Conservation (phyloP, 345 rosid species). For the Hibiscus mutabilis region DNA sequence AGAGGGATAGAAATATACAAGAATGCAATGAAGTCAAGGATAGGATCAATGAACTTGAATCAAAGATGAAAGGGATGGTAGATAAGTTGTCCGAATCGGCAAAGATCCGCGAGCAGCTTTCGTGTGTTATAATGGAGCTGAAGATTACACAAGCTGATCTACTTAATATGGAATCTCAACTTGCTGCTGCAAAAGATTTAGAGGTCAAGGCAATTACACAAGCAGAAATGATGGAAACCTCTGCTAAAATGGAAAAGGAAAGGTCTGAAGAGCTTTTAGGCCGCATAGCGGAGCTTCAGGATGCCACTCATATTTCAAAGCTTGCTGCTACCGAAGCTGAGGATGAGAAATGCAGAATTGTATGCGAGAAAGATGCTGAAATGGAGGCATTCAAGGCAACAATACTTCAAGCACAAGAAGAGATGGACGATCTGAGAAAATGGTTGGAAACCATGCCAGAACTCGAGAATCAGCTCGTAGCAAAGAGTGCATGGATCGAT, state of each 20-base stretch:
- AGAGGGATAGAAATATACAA: constrained; percentile 22
- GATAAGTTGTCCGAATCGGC: constrained; percentile 22
- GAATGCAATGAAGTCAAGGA: constrained; percentile 21
- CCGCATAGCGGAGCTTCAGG: constrained; percentile 23
- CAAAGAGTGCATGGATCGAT: constrained; percentile 19
- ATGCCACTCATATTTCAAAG: constrained; percentile 18
- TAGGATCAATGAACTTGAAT: constrained; percentile 26
- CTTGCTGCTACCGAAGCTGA: constrained; percentile 23
- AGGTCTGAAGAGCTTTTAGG: constrained; percentile 29
- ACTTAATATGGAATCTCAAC: constrained; percentile 30
- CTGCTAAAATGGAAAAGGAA: constrained; percentile 31
- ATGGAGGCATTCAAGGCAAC: constrained; percentile 10
- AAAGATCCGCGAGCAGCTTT: constrained; percentile 15
- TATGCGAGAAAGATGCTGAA: constrained; percentile 26
- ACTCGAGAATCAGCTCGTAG: constrained; percentile 29
- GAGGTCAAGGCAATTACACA: constrained; percentile 27
- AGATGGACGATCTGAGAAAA: constrained; percentile 22
- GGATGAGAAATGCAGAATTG: constrained; percentile 15
- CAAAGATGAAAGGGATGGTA: constrained; percentile 24
- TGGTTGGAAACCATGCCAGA: constrained; percentile 20
- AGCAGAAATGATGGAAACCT: constrained; percentile 30
- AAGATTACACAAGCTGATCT: constrained; percentile 30
- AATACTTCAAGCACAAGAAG: constrained; percentile 17
- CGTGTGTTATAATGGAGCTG: constrained; percentile 27
- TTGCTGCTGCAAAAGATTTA: constrained; percentile 30